Conservation (phyloP, 1,284 basidiomycete genomes). For the Vanrija humicola region DNA sequence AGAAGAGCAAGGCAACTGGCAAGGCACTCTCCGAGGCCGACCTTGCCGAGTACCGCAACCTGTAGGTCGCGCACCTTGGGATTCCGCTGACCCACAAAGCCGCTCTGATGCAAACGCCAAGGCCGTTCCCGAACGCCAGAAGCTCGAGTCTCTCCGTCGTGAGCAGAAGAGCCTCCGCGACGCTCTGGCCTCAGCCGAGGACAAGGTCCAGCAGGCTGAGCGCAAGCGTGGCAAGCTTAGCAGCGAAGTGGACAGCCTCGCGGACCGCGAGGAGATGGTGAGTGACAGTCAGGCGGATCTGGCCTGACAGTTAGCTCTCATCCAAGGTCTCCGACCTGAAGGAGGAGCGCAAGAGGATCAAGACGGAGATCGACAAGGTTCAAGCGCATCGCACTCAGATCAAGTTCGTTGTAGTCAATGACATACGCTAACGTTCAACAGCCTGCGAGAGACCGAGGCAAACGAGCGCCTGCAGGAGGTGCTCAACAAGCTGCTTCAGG, state of each 20-base stretch:
- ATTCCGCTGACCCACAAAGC: constrained; percentile 3
- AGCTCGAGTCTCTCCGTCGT: constrained; percentile 72
- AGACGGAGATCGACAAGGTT: constrained; percentile 37
- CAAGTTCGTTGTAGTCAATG: constrained; percentile 5
- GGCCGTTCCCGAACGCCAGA: constrained; percentile 82
- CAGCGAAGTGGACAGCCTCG: constrained; percentile 59
- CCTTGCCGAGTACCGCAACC: constrained; percentile 77
- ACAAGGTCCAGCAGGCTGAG: constrained; percentile 63
- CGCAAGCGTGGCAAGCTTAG: constrained; percentile 61
- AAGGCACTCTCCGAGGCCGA: constrained; percentile 76
- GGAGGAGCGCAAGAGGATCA: constrained; percentile 31
- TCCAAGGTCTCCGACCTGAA: constrained; percentile 55
- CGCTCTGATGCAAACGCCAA: constrained; percentile 60
- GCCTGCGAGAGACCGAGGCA: constrained; percentile 78
- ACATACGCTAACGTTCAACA: constrained; percentile 40
- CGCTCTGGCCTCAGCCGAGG: constrained; percentile 54
- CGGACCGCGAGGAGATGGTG: constrained; percentile 61
- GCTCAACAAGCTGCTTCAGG: constrained; percentile 79
- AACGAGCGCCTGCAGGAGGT: constrained; percentile 85
- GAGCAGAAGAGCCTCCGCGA: constrained; percentile 73
- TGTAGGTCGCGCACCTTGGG: constrained; percentile 56
- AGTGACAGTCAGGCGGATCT: constrained; percentile 8
- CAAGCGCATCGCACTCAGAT: constrained; percentile 38
- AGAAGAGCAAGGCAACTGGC: constrained; percentile 64
- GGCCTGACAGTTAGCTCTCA: too few relatives aligned